Evolutionary conservation across 768 basidiomycete species (phyloP).

Genomic region (Cystobasidium tubakii): DNA sequence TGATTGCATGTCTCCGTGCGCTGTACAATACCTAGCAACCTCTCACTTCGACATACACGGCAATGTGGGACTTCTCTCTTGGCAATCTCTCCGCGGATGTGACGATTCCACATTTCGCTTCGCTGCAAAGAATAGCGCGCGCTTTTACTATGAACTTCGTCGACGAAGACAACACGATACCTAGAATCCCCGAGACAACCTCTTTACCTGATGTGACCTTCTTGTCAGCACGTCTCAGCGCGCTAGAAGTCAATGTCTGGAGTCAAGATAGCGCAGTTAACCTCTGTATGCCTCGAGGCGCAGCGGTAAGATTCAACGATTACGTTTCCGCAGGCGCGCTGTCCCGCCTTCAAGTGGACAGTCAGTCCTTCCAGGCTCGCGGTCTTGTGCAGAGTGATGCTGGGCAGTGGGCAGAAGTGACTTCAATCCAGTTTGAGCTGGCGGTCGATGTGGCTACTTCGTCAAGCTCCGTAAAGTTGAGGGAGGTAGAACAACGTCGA

Average conservation of each 20-base stretch:
- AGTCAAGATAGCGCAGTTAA: slow-evolving; percentile 58
- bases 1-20: background rate
- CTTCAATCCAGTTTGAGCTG: slow-evolving; percentile 41
- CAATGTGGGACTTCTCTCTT: slow-evolving; percentile 82
- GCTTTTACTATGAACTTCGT: slow-evolving; percentile 65
- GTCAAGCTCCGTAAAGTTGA: slow-evolving; percentile 54
- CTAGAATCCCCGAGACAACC: slow-evolving; percentile 59
- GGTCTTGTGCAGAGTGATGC: slow-evolving; percentile 37
- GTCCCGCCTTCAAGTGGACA: slow-evolving; percentile 49
- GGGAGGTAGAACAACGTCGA: background rate
- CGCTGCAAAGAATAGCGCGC: slow-evolving; percentile 56
- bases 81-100: slow-evolving; percentile 54
- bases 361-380: slow-evolving; percentile 20
- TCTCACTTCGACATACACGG: slow-evolving; percentile 74
- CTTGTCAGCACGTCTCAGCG: slow-evolving; percentile 61
- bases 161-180: slow-evolving; percentile 75
- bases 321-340: slow-evolving; percentile 64
- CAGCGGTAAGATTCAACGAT: slow-evolving; percentile 68
- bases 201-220: slow-evolving; percentile 85
- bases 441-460: slow-evolving; percentile 64
- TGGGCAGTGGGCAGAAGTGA: slow-evolving; percentile 38
- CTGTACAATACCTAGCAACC: slow-evolving; percentile 54
- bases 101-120: slow-evolving; percentile 56
- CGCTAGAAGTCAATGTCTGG: slow-evolving; percentile 58
- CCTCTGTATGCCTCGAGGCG: slow-evolving; percentile 58